Percentiles rank a stretch among this genome's conserved stretches.
phyloP scores from a whole-genome alignment of 2,329 filamentous ascomycete genomes.

The Fusarium hostae region DNA sequence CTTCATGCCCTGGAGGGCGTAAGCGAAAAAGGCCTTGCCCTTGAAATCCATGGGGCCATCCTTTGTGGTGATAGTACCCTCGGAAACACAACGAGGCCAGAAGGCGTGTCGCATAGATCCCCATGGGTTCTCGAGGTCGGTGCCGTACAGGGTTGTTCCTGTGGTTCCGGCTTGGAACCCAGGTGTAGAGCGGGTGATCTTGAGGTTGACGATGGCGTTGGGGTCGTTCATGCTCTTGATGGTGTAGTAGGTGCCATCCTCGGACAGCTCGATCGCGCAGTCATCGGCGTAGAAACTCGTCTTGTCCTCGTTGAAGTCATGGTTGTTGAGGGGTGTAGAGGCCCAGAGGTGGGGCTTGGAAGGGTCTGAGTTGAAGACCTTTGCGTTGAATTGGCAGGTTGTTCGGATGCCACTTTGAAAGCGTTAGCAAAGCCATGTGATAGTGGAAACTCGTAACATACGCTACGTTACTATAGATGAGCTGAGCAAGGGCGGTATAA shows the following conservation, averaged over 20 bases:
- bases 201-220: slow-evolving; percentile 85
- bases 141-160: slow-evolving; percentile 86
- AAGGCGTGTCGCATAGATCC: slow-evolving; percentile 92
- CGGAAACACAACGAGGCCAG: slow-evolving; percentile 87
- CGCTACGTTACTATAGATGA: slow-evolving; percentile 98
- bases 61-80: slow-evolving; percentile 86
- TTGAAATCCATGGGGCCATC: slow-evolving; percentile 84
- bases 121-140: slow-evolving; percentile 88
- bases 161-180: slow-evolving; percentile 88
- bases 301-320: slow-evolving; percentile 86
- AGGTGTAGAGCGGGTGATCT: slow-evolving; percentile 77
- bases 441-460: slow-evolving; percentile 59
- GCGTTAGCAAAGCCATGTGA: slow-evolving; percentile 14
- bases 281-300: slow-evolving; percentile 87
- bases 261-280: slow-evolving; percentile 84
- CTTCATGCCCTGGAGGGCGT: slow-evolving; percentile 98
- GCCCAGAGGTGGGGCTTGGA: slow-evolving; percentile 84
- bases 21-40: slow-evolving; percentile 81
- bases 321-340: slow-evolving; percentile 80
- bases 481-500: slow-evolving; percentile 80
- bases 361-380: slow-evolving; percentile 83
- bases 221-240: slow-evolving; percentile 92
- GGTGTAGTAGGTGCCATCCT: slow-evolving; percentile 82
- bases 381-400: slow-evolving; percentile 93
- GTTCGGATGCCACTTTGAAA: slow-evolving; percentile 81